Conservation (phyloP, 179 eudicot genomes). For the Beta lomatogona region DNA sequence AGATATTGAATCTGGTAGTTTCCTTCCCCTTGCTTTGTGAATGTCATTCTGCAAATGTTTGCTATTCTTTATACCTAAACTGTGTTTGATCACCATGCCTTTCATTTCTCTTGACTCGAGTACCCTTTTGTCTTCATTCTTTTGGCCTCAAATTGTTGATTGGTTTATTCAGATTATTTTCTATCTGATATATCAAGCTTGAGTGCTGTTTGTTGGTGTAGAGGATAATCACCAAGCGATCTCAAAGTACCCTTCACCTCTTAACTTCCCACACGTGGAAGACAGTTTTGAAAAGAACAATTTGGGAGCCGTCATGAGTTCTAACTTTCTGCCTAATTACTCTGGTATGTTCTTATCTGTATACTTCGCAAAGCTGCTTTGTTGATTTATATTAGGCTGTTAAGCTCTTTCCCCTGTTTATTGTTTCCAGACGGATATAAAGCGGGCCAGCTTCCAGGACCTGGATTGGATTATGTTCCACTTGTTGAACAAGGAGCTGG, state of each 20-base stretch:
- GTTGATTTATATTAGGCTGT: slow-evolving; percentile 9
- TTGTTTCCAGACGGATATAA: slow-evolving; percentile 28
- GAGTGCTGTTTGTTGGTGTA: slow-evolving; percentile 29
- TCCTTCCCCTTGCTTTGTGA: slow-evolving; percentile 3
- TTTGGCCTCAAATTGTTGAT: not conserved
- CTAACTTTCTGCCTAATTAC: slow-evolving; percentile 26
- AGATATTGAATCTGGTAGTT: slow-evolving; percentile 47
- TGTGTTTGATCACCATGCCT: not conserved
- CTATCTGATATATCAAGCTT: not conserved
- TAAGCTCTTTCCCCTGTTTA: not conserved
- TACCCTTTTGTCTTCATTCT: not conserved
- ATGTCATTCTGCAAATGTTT: not conserved
- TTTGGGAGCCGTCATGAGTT: slow-evolving; percentile 25
- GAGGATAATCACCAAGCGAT: slow-evolving; percentile 47
- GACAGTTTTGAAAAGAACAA: slow-evolving; percentile 32
- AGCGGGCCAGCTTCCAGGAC: slow-evolving; percentile 29
- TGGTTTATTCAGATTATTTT: not conserved
- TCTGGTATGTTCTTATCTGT: slow-evolving; percentile 23
- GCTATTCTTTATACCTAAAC: not conserved
- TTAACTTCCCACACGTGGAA: slow-evolving; percentile 30
- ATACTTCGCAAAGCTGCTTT: not conserved
- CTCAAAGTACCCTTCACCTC: slow-evolving; percentile 40
- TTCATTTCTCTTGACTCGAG: not conserved
- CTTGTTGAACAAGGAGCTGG: slow-evolving; percentile 31
- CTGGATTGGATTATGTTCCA: slow-evolving; percentile 30